Conservation (phyloP, 164 flowering plant genomes). For the Buxus sempervirens region DNA sequence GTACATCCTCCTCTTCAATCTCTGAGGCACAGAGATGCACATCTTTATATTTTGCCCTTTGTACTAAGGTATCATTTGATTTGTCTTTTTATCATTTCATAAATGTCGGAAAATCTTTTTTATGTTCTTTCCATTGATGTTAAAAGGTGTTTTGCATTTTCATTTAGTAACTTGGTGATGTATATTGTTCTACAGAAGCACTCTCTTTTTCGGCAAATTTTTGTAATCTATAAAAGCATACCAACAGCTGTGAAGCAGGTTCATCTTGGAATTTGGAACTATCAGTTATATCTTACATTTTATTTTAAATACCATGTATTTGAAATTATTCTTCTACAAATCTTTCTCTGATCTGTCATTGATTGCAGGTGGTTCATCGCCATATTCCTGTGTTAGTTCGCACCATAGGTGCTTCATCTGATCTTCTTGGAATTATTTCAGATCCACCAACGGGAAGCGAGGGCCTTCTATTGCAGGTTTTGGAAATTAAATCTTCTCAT, state of each 20-base stretch:
- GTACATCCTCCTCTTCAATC: constrained; percentile 38
- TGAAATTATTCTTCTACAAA: not conserved
- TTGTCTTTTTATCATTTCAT: not conserved
- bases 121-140: not conserved
- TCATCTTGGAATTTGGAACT: constrained; percentile 10
- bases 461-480: constrained; percentile 79
- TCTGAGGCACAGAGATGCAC: constrained; percentile 80
- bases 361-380: constrained; percentile 76
- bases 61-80: constrained; percentile 69
- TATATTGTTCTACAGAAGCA: constrained; percentile 58
- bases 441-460: constrained; percentile 91
- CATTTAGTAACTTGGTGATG: constrained; percentile 4
- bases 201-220: constrained; percentile 74
- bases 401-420: constrained; percentile 80
- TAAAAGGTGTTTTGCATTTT: not conserved
- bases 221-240: constrained; percentile 53
- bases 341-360: constrained; percentile 8
- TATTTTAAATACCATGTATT: not conserved
- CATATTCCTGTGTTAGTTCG: constrained; percentile 90
- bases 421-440: constrained; percentile 76
- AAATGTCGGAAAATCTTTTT: not conserved
- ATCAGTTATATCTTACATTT: not conserved
- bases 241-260: constrained; percentile 81
- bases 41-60: constrained; percentile 91
- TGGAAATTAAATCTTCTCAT: not conserved